Base-by-base conservation (phyloP, 2,329 filamentous ascomycete genomes). In the Corynespora cassiicola region DNA sequence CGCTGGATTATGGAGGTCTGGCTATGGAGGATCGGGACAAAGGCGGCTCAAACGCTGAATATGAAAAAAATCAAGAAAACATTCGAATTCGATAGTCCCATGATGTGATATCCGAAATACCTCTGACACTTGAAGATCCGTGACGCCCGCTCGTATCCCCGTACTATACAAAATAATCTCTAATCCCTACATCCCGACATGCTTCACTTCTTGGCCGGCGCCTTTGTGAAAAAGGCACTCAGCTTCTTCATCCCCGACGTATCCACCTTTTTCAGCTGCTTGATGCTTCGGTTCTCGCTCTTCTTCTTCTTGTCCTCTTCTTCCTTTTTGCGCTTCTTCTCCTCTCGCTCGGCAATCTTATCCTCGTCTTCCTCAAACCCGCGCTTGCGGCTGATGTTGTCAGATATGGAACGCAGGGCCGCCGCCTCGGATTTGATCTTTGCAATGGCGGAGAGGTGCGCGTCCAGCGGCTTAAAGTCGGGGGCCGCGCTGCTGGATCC, bases 201-300 rank as follows among this genome's bases (percentile, higher is more conserved):
- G 15, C 11, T 9, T 44, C 30, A 50, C 9, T 32, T 25, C 43
- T 53, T 58, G 53, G 68, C 69, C 7, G 56, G 47, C 36, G 71
- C 73, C 72, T 92, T 95, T 44, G 83, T 83, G 68, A 99, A 99
- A 72, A 99, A 99, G 46, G 85, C 81, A 63, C 88, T 96, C 80
- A 99, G 81, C 75, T 97, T 99, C 79, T 88, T 94, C 94, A 99
- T 99, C 2, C 94, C 94, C 15, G 73, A 82, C 0, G 87, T 91
- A 70, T 97, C 88, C 31, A 91, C 92, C 73, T 97, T 99, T 66
- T 87, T 87, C 59, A 99, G 66, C 31, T 91, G 80, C 63, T 84
- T 85, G 1, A 96, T 82, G 0, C 83, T 91, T 18, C 84, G 78
- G 47, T 87, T 94, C 70, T 88, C 81, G 3, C 80, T 82, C 72